Evolutionary conservation across 257 asterid genomes (phyloP).

Genomic region (Lantana camara): DNA sequence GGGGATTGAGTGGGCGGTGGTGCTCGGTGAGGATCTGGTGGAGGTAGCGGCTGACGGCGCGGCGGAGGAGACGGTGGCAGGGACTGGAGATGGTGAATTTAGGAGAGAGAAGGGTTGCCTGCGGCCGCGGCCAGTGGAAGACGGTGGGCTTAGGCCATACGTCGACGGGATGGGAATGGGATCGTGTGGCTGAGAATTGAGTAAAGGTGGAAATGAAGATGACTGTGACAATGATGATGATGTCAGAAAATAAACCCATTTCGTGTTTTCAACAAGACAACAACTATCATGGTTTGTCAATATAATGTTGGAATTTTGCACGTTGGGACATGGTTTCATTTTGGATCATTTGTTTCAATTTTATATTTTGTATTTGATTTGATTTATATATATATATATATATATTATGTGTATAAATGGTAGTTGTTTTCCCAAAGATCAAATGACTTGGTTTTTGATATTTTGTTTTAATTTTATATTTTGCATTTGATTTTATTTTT

Average conservation of each 20-base stretch:
- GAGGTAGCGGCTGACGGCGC: slow-evolving; percentile 59
- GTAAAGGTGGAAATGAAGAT: background rate
- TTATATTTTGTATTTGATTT: too few species aligned
- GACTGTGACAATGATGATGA: background rate
- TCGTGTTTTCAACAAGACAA: background rate
- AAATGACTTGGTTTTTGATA: too few species aligned
- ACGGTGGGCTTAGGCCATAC: slow-evolving; percentile 85
- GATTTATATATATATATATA: too few species aligned
- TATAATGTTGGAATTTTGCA: too few species aligned
- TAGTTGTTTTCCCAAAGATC: too few species aligned
- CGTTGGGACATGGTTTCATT: too few species aligned
- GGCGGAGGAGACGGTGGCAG: slow-evolving; percentile 43
- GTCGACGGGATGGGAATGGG: slow-evolving; percentile 46
- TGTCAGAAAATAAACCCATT: background rate
- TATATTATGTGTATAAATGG: too few species aligned
- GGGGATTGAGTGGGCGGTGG: slow-evolving; percentile 54
- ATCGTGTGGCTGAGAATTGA: slow-evolving; percentile 43
- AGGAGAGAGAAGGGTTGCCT: slow-evolving; percentile 49
- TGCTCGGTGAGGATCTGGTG: slow-evolving; percentile 40
- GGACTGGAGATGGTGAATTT: slow-evolving; percentile 51
- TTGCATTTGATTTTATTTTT: too few species aligned
- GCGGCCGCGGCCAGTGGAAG: slow-evolving; percentile 62
- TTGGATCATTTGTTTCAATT: too few species aligned
- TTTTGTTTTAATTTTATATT: too few species aligned
- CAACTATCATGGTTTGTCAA: too few species aligned